phyloP scores from a whole-genome alignment of 2,329 filamentous ascomycete species.

The Fusarium torulosum region DNA sequence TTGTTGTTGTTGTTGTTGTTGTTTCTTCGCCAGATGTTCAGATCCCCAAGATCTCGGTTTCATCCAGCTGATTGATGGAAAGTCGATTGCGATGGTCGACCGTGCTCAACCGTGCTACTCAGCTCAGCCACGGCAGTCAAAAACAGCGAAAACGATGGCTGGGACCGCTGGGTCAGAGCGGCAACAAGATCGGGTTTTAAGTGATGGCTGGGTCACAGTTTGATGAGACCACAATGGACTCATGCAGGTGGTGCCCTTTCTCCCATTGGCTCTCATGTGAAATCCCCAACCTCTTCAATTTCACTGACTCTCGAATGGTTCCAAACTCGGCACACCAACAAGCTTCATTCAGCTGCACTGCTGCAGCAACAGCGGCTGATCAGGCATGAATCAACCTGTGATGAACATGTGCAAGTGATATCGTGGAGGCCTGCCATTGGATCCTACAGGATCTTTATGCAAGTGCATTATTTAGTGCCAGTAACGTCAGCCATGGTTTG shows the following conservation, averaged over 20 bases:
- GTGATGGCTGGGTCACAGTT: conserved; percentile 12
- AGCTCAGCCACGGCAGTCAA: conserved; percentile 24
- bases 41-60: conserved; percentile 3
- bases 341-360: conserved; percentile 43
- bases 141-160: conserved; percentile 11
- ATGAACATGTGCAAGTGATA: conserved; percentile 41
- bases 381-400: conserved; percentile 44
- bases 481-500: conserved; percentile 32
- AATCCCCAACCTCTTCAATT: conserved; percentile 44
- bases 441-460: conserved; percentile 39
- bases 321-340: conserved; percentile 31
- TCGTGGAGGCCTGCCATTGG: conserved; percentile 54
- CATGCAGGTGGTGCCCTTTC: conserved; percentile 10
- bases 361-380: conserved; percentile 42
- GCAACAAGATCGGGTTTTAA: conserved; percentile 1
- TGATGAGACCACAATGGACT: conserved; percentile 35
- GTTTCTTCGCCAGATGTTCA: background rate
- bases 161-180: conserved; percentile 14
- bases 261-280: conserved; percentile 43
- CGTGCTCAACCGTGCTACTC: conserved; percentile 18
- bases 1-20: conserved; percentile 4
- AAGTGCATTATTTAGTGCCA: conserved; percentile 47
- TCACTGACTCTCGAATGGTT: conserved; percentile 20
- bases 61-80: conserved; percentile 3
- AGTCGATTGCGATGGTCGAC: conserved; percentile 2